Evolutionary conservation across 169 alveolate species (phyloP), one percentile per base, ranked within the genome.

Genomic region (Cryptosporidium parvum): DNA sequence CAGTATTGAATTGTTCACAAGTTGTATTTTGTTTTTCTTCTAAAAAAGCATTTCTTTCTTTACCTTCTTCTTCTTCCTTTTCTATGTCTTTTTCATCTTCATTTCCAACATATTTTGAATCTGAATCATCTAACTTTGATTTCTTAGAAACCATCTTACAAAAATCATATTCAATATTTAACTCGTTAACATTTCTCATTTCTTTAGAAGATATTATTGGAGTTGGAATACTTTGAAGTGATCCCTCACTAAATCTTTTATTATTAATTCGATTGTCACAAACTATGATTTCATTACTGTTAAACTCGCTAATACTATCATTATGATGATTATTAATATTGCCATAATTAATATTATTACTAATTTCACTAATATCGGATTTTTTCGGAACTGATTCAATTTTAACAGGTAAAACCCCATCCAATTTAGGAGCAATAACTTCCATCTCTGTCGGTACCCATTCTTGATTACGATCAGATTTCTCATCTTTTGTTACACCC

Each of bases 141-240:
- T 53, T 71, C 45, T 71, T 71, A 2, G 59, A 23, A 2, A 21
- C 14, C 5, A 44, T 71, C 18, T 53, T 51, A 53, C 69, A 71
- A 21, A 45, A 53, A 21, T 71, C 85, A 31, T 45, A 71, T 18
- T 51, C 85, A 26, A 69, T 29, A 23, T 53, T 58, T 53, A 71
- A 53, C 37, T 71, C 69, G 48, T 71, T 71, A 1, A 53, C 68
- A 71, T 53, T 71, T 71, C 48, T 71, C 85, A 71, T 71, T 53
- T 71, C 85, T 53, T 53, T 75, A 23, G 86, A 75, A 37, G 86
- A 58, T 35, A 75, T 16, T 33, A 75, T 75, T 37, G 86, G 86
- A 12, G 56, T 61, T n/a, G 71, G 71, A 14, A 48, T 1, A 1
- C 2, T 48, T 10, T 1, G 16, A 2, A 48, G n/a, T 31, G 37